These are phyloP conservation scores for Trypanosoma caninum DNA, from an alignment of 208 protist genomes.

Conservation along the genomic window DNA sequence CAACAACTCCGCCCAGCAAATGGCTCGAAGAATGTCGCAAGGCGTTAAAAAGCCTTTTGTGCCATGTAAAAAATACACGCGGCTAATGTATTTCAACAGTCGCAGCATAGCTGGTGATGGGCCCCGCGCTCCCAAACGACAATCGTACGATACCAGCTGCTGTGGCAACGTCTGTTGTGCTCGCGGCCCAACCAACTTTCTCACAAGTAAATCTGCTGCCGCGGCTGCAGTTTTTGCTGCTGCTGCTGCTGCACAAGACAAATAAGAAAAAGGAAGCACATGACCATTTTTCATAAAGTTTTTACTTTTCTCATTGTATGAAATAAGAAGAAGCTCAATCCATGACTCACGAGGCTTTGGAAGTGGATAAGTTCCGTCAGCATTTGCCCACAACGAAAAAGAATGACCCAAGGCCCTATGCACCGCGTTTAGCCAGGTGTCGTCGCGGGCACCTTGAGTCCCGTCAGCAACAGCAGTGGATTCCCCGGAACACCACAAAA, in stretches of 20 bases:
- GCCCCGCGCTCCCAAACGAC: constrained; percentile 22
- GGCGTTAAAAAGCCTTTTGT: background rate
- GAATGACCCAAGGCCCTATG: constrained; percentile 51
- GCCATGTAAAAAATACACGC: background rate
- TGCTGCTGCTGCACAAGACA: constrained; percentile 18
- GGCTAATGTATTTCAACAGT: constrained; percentile 16
- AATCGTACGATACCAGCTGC: constrained; percentile 4
- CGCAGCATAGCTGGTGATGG: constrained; percentile 21
- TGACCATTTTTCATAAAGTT: too few relatives aligned
- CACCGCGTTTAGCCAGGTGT: constrained; percentile 33
- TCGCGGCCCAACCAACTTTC: background rate
- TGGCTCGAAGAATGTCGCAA: constrained; percentile 36
- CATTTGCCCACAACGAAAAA: constrained; percentile 59
- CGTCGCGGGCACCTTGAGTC: constrained; percentile 12
- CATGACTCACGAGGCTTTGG: constrained; percentile 26
- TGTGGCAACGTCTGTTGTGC: background rate
- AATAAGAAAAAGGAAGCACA: too few relatives aligned
- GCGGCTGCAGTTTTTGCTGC: constrained; percentile 16
- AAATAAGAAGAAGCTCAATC: constrained; percentile 43
- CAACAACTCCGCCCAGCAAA: constrained; percentile 71
- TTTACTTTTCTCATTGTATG: constrained; percentile 22
- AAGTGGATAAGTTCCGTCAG: constrained; percentile 56
- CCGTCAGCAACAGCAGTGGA: background rate
- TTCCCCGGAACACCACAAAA: constrained; percentile 3
- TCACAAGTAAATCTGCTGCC: constrained; percentile 17